Evolutionary conservation across 176 grass and related monocot species (phyloP).

Genomic region (Eleusine coracana): DNA sequence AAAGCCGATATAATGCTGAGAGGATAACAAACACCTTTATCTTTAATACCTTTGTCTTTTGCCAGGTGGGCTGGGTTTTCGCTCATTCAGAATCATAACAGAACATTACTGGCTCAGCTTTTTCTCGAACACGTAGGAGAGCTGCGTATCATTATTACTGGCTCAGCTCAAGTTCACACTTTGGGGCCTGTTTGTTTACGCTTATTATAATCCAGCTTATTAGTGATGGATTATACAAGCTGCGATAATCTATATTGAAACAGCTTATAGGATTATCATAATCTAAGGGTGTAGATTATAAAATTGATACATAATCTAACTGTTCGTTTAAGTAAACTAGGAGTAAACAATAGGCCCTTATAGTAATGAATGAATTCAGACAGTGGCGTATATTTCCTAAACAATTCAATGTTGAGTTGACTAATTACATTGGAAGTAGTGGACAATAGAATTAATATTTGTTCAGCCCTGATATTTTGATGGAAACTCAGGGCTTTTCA

Average conservation of each 20-base stretch:
- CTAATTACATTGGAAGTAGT: constrained; percentile 9
- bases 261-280: too few relatives aligned
- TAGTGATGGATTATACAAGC: too few relatives aligned
- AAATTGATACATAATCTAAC: too few relatives aligned
- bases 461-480: not conserved
- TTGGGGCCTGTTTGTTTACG: not conserved
- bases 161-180: not conserved
- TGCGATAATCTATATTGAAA: too few relatives aligned
- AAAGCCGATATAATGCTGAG: constrained; percentile 57
- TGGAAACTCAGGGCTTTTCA: not conserved
- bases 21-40: constrained; percentile 86
- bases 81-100: constrained; percentile 11
- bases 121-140: too few relatives aligned
- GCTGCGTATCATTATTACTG: too few relatives aligned
- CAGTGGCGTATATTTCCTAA: not conserved
- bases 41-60: constrained; percentile 95
- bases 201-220: too few relatives aligned
- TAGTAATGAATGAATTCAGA: constrained; percentile 4
- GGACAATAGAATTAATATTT: not conserved
- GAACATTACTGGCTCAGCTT: not conserved
- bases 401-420: not conserved
- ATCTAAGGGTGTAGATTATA: too few relatives aligned
- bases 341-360: not conserved
- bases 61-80: constrained; percentile 55
- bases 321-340: too few relatives aligned